Evolutionary conservation across 257 asterid species (phyloP).

Genomic region (Solanum arcanum): DNA sequence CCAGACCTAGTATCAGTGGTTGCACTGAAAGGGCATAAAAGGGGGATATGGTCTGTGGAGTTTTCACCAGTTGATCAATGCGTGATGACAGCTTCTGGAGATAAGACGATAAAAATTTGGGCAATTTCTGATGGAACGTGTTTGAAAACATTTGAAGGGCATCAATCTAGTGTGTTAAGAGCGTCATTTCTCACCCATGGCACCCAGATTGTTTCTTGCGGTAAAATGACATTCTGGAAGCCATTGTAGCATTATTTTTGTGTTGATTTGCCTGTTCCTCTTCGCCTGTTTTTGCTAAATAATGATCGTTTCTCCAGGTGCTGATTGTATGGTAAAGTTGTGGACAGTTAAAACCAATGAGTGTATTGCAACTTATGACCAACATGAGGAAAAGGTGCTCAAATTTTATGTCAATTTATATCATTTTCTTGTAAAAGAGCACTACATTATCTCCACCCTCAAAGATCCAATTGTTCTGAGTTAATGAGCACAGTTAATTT

Average conservation of each 20-base stretch:
- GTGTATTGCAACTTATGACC: constrained; percentile 92
- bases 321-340: constrained; percentile 92
- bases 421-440: background rate
- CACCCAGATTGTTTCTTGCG: constrained; percentile 82
- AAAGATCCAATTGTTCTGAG: background rate
- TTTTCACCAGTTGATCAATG: constrained; percentile 98
- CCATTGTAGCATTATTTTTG: background rate
- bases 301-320: constrained; percentile 37
- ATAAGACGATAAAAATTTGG: constrained; percentile 90
- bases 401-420: background rate
- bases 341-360: constrained; percentile 92
- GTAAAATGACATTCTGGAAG: constrained; percentile 26
- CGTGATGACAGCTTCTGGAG: constrained; percentile 94
- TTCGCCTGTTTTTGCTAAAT: background rate
- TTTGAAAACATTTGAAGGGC: constrained; percentile 93
- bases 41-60: constrained; percentile 98
- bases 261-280: background rate
- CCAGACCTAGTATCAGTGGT: constrained; percentile 80
- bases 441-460: background rate
- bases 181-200: constrained; percentile 91
- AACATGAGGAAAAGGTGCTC: constrained; percentile 87
- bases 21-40: constrained; percentile 82
- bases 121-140: constrained; percentile 88
- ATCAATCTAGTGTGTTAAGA: constrained; percentile 75
- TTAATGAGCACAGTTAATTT: background rate